Percentiles rank a stretch among this genome's conserved stretches.
These are phyloP conservation scores for Paraphaeosphaeria sporulosa DNA, from an alignment of 2,329 filamentous ascomycete species.

Conservation along the genomic window DNA sequence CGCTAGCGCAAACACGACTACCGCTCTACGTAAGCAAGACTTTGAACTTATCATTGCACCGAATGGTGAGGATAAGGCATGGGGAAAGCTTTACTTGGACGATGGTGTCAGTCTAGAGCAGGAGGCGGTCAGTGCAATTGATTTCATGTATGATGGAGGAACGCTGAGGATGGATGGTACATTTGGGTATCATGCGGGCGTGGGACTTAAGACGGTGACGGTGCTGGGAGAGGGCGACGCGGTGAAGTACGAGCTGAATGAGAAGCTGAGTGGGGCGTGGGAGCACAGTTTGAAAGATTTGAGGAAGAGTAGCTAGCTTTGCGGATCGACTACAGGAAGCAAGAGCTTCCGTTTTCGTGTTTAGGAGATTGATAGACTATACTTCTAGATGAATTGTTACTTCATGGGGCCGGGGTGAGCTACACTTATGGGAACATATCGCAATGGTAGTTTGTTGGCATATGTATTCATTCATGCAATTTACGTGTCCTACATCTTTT, in stretches of 20 bases:
- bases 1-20: constrained; percentile 66
- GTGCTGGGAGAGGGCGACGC: constrained; percentile 28
- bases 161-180: constrained; percentile 60
- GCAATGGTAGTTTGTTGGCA: too few species aligned
- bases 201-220: constrained; percentile 34
- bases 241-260: constrained; percentile 33
- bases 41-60: constrained; percentile 78
- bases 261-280: constrained; percentile 32
- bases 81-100: constrained; percentile 76
- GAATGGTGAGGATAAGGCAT: constrained; percentile 66
- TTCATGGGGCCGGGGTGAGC: too few species aligned
- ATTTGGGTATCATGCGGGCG: constrained; percentile 59
- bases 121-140: constrained; percentile 61
- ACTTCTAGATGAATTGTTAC: too few species aligned
- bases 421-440: too few species aligned
- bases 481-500: too few species aligned
- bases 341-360: too few species aligned
- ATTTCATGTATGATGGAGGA: constrained; percentile 65
- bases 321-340: too few species aligned
- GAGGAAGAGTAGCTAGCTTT: constrained; percentile 10
- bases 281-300: constrained; percentile 24
- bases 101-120: constrained; percentile 76
- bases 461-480: too few species aligned
- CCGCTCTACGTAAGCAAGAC: constrained; percentile 67
- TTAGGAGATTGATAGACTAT: too few species aligned